A percentile compares a stretch with the other conserved stretches of the same genome.
Conservation (phyloP, 2,329 filamentous ascomycete species). For the Fusarium hainanense region DNA sequence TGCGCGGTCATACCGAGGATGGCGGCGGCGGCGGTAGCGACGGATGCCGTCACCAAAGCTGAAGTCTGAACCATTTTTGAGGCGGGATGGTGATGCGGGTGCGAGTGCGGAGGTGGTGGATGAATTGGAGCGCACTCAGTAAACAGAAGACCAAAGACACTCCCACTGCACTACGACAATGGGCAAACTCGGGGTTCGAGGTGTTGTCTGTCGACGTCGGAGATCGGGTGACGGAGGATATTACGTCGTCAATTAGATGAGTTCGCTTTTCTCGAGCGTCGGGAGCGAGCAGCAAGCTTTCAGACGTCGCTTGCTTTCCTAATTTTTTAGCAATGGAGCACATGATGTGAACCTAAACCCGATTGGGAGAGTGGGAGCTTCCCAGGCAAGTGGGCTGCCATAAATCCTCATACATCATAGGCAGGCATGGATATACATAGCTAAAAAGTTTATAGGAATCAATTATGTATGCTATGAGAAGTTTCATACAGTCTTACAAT, state of each 20-base stretch:
- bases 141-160: constrained; percentile 11
- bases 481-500: neutral
- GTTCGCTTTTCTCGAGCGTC: constrained; percentile 34
- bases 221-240: constrained; percentile 18
- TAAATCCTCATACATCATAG: neutral
- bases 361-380: constrained; percentile 32
- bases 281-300: constrained; percentile 41
- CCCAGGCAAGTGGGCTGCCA: neutral
- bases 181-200: constrained; percentile 14
- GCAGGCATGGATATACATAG: neutral
- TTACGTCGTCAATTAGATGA: constrained; percentile 41
- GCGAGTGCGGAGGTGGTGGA: neutral
- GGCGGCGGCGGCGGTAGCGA: constrained; percentile 70
- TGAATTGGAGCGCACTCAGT: constrained; percentile 12
- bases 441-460: neutral
- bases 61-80: constrained; percentile 60
- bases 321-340: constrained; percentile 46
- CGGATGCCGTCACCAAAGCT: constrained; percentile 69
- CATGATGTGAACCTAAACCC: constrained; percentile 42
- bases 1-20: constrained; percentile 62
- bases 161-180: constrained; percentile 23
- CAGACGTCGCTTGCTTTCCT: constrained; percentile 38
- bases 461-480: neutral
- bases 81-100: constrained; percentile 30
- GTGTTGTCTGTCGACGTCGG: constrained; percentile 12